Evolutionary conservation across 345 rosid species (phyloP).

Genomic region (Anacardium occidentale): DNA sequence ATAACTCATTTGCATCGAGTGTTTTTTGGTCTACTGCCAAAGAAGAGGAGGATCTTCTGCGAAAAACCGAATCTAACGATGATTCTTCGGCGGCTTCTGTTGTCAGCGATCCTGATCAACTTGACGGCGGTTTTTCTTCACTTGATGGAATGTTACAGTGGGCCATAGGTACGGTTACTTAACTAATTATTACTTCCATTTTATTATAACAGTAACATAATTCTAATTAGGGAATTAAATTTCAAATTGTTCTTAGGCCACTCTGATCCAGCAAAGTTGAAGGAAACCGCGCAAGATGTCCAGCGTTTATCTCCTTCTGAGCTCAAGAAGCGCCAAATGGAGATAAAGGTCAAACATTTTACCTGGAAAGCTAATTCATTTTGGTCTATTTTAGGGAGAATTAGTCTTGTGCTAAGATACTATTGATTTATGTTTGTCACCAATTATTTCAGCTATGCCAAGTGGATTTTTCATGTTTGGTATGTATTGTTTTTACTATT

Average conservation of each 20-base stretch:
- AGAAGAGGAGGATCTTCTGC: slow-evolving; percentile 58
- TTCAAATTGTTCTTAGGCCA: slow-evolving; percentile 47
- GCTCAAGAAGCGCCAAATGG: slow-evolving; percentile 70
- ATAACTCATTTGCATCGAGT: slow-evolving; percentile 41
- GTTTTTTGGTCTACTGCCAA: slow-evolving; percentile 64
- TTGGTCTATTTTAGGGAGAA: too few species aligned
- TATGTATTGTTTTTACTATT: not conserved
- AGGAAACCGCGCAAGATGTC: slow-evolving; percentile 68
- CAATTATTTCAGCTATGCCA: not conserved
- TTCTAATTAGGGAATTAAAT: not conserved
- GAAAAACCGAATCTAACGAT: slow-evolving; percentile 37
- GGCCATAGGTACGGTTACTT: slow-evolving; percentile 67
- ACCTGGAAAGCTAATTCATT: not conserved
- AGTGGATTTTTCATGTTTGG: not conserved
- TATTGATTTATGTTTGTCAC: not conserved
- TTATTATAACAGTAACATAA: not conserved
- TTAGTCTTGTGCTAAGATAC: not conserved
- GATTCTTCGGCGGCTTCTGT: slow-evolving; percentile 40
- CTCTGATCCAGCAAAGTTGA: slow-evolving; percentile 77
- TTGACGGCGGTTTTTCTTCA: slow-evolving; percentile 91
- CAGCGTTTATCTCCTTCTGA: slow-evolving; percentile 62
- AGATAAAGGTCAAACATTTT: slow-evolving; percentile 55
- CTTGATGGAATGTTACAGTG: slow-evolving; percentile 92
- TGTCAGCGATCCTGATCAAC: slow-evolving; percentile 45
- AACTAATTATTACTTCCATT: not conserved